These are phyloP conservation scores for Oemleria cerasiformis DNA, from an alignment of 306 rosid species.

Conservation along the genomic window DNA sequence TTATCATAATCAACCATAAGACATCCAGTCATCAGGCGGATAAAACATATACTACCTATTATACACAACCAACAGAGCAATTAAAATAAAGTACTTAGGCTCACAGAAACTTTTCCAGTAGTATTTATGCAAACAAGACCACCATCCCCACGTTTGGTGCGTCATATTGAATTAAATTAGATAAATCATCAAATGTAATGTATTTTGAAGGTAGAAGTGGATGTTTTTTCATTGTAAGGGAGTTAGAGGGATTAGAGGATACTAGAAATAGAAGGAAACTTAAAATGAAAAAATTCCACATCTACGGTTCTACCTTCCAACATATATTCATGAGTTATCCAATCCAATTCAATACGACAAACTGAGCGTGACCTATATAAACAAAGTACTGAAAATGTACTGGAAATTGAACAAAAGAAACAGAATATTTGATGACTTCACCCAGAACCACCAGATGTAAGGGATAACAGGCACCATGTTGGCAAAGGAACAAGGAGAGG, in stretches of 20 bases:
- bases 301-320: no score
- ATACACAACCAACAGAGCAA: neutral
- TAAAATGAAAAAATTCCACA: neutral
- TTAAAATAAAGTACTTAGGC: neutral
- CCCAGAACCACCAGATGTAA: neutral
- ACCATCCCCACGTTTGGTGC: no score
- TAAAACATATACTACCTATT: neutral
- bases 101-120: neutral
- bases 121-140: neutral
- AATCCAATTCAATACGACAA: no score
- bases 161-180: no score
- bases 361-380: no score
- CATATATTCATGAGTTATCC: no score
- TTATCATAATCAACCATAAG: constrained; percentile 9
- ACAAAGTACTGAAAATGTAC: no score
- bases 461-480: neutral
- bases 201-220: no score
- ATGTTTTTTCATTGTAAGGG: no score
- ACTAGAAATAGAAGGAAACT: neutral
- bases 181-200: no score
- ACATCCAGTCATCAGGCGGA: neutral
- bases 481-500: constrained; percentile 2
- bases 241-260: no score
- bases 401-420: neutral
- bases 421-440: neutral